phyloP scores from a whole-genome alignment of 2,329 filamentous ascomycete species.

The Thielaviopsis ethacetica region DNA sequence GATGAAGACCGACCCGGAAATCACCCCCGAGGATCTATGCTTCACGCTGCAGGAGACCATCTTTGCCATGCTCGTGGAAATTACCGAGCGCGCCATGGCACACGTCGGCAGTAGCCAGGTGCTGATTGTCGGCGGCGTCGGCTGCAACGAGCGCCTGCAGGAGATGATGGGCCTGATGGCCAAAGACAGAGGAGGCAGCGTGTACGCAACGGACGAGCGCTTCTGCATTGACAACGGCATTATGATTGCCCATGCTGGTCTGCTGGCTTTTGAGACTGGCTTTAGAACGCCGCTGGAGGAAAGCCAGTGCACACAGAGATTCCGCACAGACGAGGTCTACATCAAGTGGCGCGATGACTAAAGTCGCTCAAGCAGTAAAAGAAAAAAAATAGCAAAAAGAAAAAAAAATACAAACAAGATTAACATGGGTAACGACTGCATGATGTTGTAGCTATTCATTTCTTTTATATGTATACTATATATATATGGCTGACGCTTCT shows the following conservation, averaged over 20 bases:
- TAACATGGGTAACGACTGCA: too few species aligned
- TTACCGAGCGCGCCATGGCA: constrained; percentile 95
- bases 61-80: constrained; percentile 94
- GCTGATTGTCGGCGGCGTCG: constrained; percentile 87
- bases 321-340: constrained; percentile 67
- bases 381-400: background rate
- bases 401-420: constrained; percentile 6
- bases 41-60: constrained; percentile 93
- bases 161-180: constrained; percentile 99
- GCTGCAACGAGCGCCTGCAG: constrained; percentile 85
- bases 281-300: constrained; percentile 63
- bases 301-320: constrained; percentile 70
- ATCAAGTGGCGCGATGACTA: constrained; percentile 57
- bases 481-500: background rate
- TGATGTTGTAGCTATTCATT: background rate
- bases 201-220: constrained; percentile 89
- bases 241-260: constrained; percentile 95
- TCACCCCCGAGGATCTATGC: constrained; percentile 75
- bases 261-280: constrained; percentile 71
- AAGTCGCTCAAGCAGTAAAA: too few species aligned
- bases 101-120: constrained; percentile 87
- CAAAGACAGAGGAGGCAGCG: constrained; percentile 66
- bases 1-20: constrained; percentile 36
- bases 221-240: constrained; percentile 99
- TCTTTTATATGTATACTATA: background rate